Percentiles rank a stretch among this genome's conserved stretches.
Conservation (phyloP, 805 yeast genomes). For the Ogataea henricii region DNA sequence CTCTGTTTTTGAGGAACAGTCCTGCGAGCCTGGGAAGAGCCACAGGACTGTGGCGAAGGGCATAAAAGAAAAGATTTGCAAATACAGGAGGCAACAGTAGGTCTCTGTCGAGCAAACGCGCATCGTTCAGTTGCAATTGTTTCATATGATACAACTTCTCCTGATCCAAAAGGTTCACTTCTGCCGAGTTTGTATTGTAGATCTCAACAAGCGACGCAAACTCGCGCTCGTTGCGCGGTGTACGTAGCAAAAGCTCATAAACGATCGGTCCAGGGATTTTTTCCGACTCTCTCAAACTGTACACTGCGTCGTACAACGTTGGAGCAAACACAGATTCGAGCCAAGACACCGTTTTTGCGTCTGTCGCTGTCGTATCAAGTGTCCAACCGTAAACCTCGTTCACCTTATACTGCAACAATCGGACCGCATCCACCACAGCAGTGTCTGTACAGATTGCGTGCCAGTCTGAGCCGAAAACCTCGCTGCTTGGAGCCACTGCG, state of each 20-base stretch:
- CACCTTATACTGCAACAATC: slow-evolving; percentile 27
- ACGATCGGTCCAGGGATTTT: slow-evolving; percentile 30
- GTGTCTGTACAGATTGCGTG: slow-evolving; percentile 1
- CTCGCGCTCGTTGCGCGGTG: slow-evolving; percentile 29
- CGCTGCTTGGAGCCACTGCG: not conserved
- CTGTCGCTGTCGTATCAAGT: slow-evolving; percentile 16
- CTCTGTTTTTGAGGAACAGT: slow-evolving; percentile 17
- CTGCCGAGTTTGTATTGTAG: slow-evolving; percentile 22
- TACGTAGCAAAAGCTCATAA: slow-evolving; percentile 32
- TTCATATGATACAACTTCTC: slow-evolving; percentile 29
- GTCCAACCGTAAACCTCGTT: slow-evolving; percentile 25
- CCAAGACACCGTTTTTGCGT: slow-evolving; percentile 28
- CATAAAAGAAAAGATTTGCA: slow-evolving; percentile 27
- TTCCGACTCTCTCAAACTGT: slow-evolving; percentile 17
- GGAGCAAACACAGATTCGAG: slow-evolving; percentile 32
- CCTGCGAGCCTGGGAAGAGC: slow-evolving; percentile 25
- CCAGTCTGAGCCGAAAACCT: slow-evolving; percentile 11
- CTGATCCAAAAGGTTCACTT: slow-evolving; percentile 29
- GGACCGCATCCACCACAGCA: slow-evolving; percentile 6
- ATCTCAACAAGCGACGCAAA: slow-evolving; percentile 27
- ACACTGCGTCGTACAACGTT: slow-evolving; percentile 19
- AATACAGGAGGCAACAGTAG: slow-evolving; percentile 32
- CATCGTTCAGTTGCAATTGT: slow-evolving; percentile 14
- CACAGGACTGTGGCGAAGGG: slow-evolving; percentile 26
- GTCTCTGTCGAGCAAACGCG: slow-evolving; percentile 17